Conservation (phyloP, 768 basidiomycete species). For the Lactifluus rugatus region DNA sequence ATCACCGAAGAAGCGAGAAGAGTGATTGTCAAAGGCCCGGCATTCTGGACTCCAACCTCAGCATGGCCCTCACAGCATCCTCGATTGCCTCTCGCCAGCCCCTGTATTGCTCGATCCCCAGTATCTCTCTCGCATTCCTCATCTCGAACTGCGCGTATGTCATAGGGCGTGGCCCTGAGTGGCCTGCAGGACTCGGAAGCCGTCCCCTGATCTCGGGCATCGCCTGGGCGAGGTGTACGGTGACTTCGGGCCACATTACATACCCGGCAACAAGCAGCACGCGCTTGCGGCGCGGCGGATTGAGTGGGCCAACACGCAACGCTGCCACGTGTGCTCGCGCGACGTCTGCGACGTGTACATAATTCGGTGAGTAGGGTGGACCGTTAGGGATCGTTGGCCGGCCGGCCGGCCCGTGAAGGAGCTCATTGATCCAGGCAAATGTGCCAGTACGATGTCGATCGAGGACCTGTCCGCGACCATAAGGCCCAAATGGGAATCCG, state of each 20-base stretch:
- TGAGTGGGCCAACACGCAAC: slow-evolving; percentile 4
- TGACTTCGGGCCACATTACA: slow-evolving; percentile 10
- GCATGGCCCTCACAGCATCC: slow-evolving; percentile 8
- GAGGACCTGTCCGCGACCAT: slow-evolving; percentile 11
- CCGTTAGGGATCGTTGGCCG: slow-evolving; percentile 4
- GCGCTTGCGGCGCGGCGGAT: slow-evolving; percentile 4
- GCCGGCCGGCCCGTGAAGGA: slow-evolving; percentile 8
- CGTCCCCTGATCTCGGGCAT: slow-evolving; percentile 7
- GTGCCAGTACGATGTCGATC: slow-evolving; percentile 1
- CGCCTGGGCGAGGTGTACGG: background rate
- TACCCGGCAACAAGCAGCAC: slow-evolving; percentile 12
- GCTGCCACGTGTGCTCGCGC: slow-evolving; percentile 7
- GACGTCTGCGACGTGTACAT: slow-evolving; percentile 10
- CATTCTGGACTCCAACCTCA: background rate
- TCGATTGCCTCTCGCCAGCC: slow-evolving; percentile 8
- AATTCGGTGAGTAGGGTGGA: slow-evolving; percentile 12
- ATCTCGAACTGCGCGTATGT: slow-evolving; percentile 8
- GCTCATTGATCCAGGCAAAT: slow-evolving; percentile 12
- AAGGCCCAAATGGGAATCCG: slow-evolving; percentile 10
- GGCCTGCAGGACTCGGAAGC: slow-evolving; percentile 5
- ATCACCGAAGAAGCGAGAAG: background rate
- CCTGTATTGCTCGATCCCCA: slow-evolving; percentile 2
- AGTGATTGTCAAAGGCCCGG: background rate
- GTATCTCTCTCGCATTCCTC: slow-evolving; percentile 9
- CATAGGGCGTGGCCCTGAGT: background rate